Conservation (phyloP, 164 flowering plant genomes). For the Protea cynaroides region DNA sequence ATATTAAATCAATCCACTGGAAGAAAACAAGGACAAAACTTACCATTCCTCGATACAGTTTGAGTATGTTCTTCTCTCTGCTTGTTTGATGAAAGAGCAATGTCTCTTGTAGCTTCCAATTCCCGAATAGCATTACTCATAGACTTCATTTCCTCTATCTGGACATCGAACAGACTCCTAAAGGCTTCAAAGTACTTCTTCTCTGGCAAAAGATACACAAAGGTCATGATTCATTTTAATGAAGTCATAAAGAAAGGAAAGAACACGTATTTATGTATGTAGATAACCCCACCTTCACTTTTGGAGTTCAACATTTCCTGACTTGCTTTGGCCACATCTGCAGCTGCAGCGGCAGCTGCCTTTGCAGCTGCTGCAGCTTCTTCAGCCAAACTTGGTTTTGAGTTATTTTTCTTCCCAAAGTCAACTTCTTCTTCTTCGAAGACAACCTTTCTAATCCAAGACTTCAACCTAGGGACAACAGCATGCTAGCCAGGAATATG, state of each 20-base stretch:
- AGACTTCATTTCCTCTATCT: constrained; percentile 77
- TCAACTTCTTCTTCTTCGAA: constrained; percentile 51
- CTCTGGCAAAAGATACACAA: constrained; percentile 38
- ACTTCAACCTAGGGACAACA: constrained; percentile 72
- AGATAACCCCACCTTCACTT: constrained; percentile 52
- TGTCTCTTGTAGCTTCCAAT: constrained; percentile 51
- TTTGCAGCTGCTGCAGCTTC: constrained; percentile 93
- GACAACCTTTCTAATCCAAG: constrained; percentile 89
- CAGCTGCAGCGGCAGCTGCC: constrained; percentile 87
- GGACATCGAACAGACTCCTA: constrained; percentile 45
- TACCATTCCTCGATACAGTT: constrained; percentile 16
- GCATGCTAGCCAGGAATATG: constrained; percentile 43
- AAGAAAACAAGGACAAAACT: background rate
- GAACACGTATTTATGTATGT: background rate
- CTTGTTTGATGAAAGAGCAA: constrained; percentile 7
- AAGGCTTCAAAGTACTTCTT: constrained; percentile 55
- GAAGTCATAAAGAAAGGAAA: background rate
- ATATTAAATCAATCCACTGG: background rate
- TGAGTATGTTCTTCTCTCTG: constrained; percentile 15
- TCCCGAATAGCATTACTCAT: constrained; percentile 56
- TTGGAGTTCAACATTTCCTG: constrained; percentile 71
- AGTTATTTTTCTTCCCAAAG: constrained; percentile 24
- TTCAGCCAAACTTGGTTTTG: constrained; percentile 64
- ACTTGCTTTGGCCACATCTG: constrained; percentile 85
- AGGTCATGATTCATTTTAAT: constrained; percentile 1